phyloP scores from a whole-genome alignment of 768 basidiomycete genomes.

The Naganishia onofrii region DNA sequence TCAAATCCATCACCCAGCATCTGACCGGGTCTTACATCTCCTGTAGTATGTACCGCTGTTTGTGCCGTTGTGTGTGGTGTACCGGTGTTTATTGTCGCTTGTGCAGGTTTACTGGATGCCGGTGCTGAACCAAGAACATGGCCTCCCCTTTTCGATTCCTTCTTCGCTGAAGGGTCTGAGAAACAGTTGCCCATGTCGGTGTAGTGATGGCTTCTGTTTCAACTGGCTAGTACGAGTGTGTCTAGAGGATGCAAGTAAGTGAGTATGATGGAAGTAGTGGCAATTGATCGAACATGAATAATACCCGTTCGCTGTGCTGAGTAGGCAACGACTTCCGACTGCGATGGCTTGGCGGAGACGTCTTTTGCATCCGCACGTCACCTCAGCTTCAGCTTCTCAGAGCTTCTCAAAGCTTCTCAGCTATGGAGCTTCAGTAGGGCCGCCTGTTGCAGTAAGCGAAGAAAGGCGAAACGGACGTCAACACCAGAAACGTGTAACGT shows the following conservation, averaged over 20 bases:
- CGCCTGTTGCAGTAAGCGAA: too few relatives aligned
- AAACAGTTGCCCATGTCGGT: constrained; percentile 49
- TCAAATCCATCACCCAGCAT: constrained; percentile 30
- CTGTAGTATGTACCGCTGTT: not conserved
- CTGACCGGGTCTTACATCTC: not conserved
- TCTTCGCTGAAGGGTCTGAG: constrained; percentile 45
- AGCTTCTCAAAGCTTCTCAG: too few relatives aligned
- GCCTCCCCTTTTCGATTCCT: constrained; percentile 34
- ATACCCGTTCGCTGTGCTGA: not conserved
- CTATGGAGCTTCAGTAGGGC: too few relatives aligned
- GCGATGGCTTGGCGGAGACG: too few relatives aligned
- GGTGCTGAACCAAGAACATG: constrained; percentile 46
- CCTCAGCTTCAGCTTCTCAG: too few relatives aligned
- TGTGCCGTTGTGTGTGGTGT: constrained; percentile 2
- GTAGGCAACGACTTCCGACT: not conserved
- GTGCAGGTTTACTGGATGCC: constrained; percentile 24
- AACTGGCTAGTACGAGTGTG: too few relatives aligned
- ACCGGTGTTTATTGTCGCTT: not conserved
- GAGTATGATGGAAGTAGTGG: not conserved
- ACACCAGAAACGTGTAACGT: too few relatives aligned
- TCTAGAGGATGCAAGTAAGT: too few relatives aligned
- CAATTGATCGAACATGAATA: not conserved
- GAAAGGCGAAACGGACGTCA: too few relatives aligned
- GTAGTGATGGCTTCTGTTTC: not conserved
- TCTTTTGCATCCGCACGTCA: too few relatives aligned